Evolutionary conservation across 2,329 filamentous ascomycete species (phyloP), one percentile per base, ranked within the genome.

Genomic region (Fusarium succisae): DNA sequence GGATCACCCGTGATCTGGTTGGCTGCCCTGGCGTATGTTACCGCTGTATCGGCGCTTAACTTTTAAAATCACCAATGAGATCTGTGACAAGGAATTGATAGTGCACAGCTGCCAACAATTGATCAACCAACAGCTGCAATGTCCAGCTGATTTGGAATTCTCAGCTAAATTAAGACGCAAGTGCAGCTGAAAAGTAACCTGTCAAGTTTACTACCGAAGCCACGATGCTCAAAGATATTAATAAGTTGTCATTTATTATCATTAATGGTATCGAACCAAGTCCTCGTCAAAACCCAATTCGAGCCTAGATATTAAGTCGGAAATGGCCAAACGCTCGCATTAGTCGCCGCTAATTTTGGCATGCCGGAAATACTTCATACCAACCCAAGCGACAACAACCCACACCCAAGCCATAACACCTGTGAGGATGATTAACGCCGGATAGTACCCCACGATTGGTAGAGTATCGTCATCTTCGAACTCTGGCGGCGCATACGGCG

Each of bases 291-390:
- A 66, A 56, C 66, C 59, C 66, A 56, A 69, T 58, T 45, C 51
- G 24, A 66, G 44, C 41, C 13, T 26, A 51, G 35, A 53, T 39
- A 39, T 59, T 18, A 47, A 44, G 37, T 32, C 35, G 56, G 41
- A 17, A 51, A 54, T 43, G 39, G 37, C 53, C 39, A 59, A 61
- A 43, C 26, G 24, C 17, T 41, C 41, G 84, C 75, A 93, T 84
- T 76, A 94, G 80, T 91, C 89, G 38, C 88, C 88, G 64, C 86
- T 90, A 67, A 98, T 97, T 85, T 98, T 98, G 39, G 96, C 96
- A 86, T 99, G 96, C 77, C 95, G 91, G 81, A 99, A 99, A 83
- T 98, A 98, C 82, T 99, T 99, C 96, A 99, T 98, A 30, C 96
- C 96, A 55, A 98, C 92, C 96, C 96, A 99, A 17, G 97, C 96